Conservation (phyloP, 2,329 filamentous ascomycete species). For the Cordyceps cateniannulata region DNA sequence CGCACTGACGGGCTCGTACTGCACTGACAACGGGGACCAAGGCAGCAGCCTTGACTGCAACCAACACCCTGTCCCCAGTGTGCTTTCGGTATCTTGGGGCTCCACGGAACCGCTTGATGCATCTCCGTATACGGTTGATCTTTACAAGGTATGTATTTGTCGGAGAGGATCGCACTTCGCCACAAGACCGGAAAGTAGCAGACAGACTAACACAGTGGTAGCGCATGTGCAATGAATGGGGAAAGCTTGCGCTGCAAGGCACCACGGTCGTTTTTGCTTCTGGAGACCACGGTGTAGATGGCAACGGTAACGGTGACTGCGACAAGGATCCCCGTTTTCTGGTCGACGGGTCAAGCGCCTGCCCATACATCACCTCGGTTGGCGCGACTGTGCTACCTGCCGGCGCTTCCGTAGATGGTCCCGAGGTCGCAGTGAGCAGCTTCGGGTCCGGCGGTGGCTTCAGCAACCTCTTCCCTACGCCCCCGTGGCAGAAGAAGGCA, state of each 20-base stretch:
- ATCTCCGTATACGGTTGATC: neutral
- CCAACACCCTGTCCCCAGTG: constrained; percentile 15
- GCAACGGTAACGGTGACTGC: constrained; percentile 14
- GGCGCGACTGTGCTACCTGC: constrained; percentile 41
- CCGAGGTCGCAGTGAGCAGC: constrained; percentile 38
- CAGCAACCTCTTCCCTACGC: constrained; percentile 38
- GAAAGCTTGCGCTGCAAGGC: constrained; percentile 39
- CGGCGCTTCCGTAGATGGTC: constrained; percentile 34
- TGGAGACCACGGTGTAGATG: constrained; percentile 32
- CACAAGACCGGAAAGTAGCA: neutral
- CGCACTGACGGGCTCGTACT: constrained; percentile 39
- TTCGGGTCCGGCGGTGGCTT: constrained; percentile 25
- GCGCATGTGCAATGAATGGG: constrained; percentile 35
- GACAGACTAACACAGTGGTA: constrained; percentile 15
- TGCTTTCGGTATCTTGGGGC: constrained; percentile 41
- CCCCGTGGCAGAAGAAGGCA: constrained; percentile 39
- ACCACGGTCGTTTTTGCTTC: constrained; percentile 35
- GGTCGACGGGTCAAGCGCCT: constrained; percentile 33
- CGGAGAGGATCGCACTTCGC: neutral
- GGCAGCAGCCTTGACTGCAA: constrained; percentile 17
- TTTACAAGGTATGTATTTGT: neutral
- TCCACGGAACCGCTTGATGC: constrained; percentile 29
- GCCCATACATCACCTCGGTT: constrained; percentile 40
- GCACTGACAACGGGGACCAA: constrained; percentile 36
- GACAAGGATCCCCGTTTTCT: constrained; percentile 15